Percentiles rank a stretch among this genome's conserved stretches.
phyloP scores from a whole-genome alignment of 495 filamentous ascomycete species.

The Cetradonia linearis region DNA sequence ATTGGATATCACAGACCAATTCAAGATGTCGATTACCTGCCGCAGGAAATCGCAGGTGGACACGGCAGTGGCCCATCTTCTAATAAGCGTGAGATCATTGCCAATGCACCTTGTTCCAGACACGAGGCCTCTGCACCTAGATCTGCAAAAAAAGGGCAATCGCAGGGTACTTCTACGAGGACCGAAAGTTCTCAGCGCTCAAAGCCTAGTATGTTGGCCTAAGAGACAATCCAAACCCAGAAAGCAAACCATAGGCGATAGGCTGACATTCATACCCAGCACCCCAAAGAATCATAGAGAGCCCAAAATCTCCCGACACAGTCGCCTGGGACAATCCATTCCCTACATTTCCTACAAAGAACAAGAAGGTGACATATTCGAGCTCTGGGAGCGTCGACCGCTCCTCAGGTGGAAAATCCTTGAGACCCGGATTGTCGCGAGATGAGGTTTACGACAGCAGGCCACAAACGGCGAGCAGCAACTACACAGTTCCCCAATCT shows the following conservation, averaged over 20 bases:
- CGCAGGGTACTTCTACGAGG: background rate
- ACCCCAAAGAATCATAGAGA: slow-evolving; percentile 26
- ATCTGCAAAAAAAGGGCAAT: background rate
- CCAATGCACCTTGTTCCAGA: background rate
- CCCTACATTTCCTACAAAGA: slow-evolving; percentile 49
- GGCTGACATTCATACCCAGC: slow-evolving; percentile 15
- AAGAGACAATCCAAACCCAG: background rate
- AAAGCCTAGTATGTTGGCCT: slow-evolving; percentile 13
- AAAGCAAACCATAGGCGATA: background rate
- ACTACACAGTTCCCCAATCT: background rate
- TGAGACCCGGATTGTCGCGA: slow-evolving; percentile 50
- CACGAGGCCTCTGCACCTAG: background rate
- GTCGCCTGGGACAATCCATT: slow-evolving; percentile 58
- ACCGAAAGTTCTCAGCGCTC: slow-evolving; percentile 8
- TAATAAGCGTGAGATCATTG: background rate
- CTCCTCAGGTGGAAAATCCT: slow-evolving; percentile 32
- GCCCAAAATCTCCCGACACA: slow-evolving; percentile 38
- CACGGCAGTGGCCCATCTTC: background rate
- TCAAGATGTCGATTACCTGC: background rate
- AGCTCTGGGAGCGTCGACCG: background rate
- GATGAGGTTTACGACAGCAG: slow-evolving; percentile 37
- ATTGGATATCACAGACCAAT: background rate
- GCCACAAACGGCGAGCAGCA: slow-evolving; percentile 27
- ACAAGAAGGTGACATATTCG: slow-evolving; percentile 30
- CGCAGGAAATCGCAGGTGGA: background rate